Percentiles rank a stretch among this genome's conserved stretches.
These are phyloP conservation scores for Podaxis mareebaensis DNA, from an alignment of 768 basidiomycete species.

Conservation along the genomic window DNA sequence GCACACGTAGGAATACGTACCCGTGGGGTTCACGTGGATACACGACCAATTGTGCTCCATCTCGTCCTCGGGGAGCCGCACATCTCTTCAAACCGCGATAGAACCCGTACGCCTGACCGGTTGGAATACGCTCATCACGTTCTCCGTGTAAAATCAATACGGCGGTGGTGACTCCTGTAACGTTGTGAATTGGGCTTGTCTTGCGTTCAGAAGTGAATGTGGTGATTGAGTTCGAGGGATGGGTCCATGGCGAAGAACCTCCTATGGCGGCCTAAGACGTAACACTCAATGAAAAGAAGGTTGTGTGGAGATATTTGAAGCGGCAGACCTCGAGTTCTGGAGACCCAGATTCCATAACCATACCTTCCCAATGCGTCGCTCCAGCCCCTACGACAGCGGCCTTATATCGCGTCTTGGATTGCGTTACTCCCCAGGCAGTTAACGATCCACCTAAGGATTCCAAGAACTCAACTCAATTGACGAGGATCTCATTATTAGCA, in stretches of 20 bases:
- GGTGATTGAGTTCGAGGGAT: not conserved
- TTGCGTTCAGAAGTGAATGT: constrained; percentile 22
- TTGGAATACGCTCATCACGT: constrained; percentile 52
- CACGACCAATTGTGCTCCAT: constrained; percentile 30
- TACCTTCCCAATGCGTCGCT: constrained; percentile 36
- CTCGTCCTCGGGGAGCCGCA: constrained; percentile 29
- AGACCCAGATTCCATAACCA: constrained; percentile 37
- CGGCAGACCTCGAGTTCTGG: constrained; percentile 33
- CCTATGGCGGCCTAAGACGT: constrained; percentile 30
- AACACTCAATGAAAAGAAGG: not conserved
- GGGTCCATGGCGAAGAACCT: constrained; percentile 31
- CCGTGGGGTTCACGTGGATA: constrained; percentile 38
- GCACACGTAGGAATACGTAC: constrained; percentile 21
- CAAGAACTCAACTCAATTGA: not conserved
- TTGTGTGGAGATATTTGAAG: not conserved
- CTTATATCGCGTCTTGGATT: constrained; percentile 34
- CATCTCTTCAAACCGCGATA: constrained; percentile 32
- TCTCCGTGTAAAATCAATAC: constrained; percentile 53
- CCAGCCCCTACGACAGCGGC: constrained; percentile 38
- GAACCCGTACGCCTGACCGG: constrained; percentile 34
- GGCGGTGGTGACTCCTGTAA: constrained; percentile 43
- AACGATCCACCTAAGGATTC: constrained; percentile 29
- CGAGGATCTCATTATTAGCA: too few relatives aligned
- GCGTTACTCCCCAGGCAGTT: constrained; percentile 36
- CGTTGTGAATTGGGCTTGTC: constrained; percentile 32